These are phyloP conservation scores for Amanita bisporigera DNA, from an alignment of 1,284 basidiomycete species.

Conservation along the genomic window DNA sequence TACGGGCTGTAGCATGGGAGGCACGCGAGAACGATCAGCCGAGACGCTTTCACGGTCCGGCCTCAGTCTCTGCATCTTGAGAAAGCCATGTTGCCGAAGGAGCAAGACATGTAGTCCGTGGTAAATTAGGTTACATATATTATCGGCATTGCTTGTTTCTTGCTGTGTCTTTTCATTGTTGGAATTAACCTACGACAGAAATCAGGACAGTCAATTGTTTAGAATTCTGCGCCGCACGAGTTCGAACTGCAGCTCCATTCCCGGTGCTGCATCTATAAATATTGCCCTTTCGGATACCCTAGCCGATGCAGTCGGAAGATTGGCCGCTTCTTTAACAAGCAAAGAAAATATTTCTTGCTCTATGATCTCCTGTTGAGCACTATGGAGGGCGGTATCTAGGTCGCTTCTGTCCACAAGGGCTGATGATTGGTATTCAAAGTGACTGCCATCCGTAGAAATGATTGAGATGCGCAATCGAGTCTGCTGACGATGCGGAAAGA, in stretches of 20 bases:
- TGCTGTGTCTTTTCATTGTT: constrained; percentile 6
- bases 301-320: constrained; percentile 71
- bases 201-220: constrained; percentile 2
- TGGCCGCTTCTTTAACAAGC: constrained; percentile 73
- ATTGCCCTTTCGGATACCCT: constrained; percentile 77
- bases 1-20: constrained; percentile 65
- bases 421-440: constrained; percentile 42
- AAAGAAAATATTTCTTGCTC: constrained; percentile 79
- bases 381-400: constrained; percentile 57
- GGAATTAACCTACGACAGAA: constrained; percentile 36
- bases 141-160: constrained; percentile 28
- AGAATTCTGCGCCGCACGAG: constrained; percentile 51
- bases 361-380: constrained; percentile 71
- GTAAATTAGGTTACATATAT: constrained; percentile 74
- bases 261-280: constrained; percentile 72
- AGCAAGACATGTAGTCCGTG: constrained; percentile 65
- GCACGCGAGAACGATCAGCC: constrained; percentile 30
- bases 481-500: constrained; percentile 66
- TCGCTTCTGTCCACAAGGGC: constrained; percentile 49
- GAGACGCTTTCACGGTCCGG: constrained; percentile 38
- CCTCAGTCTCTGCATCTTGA: constrained; percentile 57
- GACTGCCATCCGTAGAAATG: constrained; percentile 42
- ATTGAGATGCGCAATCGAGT: constrained; percentile 65
- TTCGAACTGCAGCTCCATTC: constrained; percentile 70
- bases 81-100: constrained; percentile 60